Evolutionary conservation across 1,139 yeast species (phyloP), one percentile per base, ranked within the genome.

Genomic region (Yamadazyma triangularis): DNA sequence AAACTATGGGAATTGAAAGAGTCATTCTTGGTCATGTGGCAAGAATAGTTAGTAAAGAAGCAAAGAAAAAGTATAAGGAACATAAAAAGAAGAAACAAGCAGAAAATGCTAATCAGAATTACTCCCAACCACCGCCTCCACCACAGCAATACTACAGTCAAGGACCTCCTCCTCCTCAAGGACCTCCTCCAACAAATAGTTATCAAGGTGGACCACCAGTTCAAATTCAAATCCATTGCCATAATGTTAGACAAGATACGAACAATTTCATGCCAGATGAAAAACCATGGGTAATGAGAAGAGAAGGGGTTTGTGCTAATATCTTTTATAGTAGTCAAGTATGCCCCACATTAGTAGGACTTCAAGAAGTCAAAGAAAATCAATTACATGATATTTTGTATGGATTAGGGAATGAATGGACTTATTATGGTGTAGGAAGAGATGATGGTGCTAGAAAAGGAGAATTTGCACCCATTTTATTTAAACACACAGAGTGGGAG

Each of bases 351-450:
- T 39, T 60, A n/a, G 49, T 59, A 4, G 63, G 63, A 2, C 37
- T 59, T 10, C 65, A 59, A 37, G 64, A 59, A 38, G 51, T 52
- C 13, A 51, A 53, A 32, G 47, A 55, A 30, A 47, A 54, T 27
- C 64, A 56, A 39, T 45, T 59, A 30, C 41, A 40, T 8, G 65
- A 59, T 38, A 45, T 58, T n/a, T 34, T 53, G 22, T 30, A 32
- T 8, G 51, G 53, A 2, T 40, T 56, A 23, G 55, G 55, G 14
- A 38, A 36, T 19, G 44, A 46, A 15, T 71, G 70, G 64, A 50
- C 51, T 8, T 67, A 68, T 40, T 64, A 60, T 34, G 73, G 73
- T 2, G 65, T 61, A n/a, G 76, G 77, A 2, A 51, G 77, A 45
- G 69, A 66, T 30, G 75, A 71, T 46, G 77, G 77, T 4, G 42